A percentile compares a stretch with the other conserved stretches of the same genome.
These are phyloP conservation scores for Orbilia ellipsospora DNA, from an alignment of 2,329 filamentous ascomycete genomes.

Conservation along the genomic window DNA sequence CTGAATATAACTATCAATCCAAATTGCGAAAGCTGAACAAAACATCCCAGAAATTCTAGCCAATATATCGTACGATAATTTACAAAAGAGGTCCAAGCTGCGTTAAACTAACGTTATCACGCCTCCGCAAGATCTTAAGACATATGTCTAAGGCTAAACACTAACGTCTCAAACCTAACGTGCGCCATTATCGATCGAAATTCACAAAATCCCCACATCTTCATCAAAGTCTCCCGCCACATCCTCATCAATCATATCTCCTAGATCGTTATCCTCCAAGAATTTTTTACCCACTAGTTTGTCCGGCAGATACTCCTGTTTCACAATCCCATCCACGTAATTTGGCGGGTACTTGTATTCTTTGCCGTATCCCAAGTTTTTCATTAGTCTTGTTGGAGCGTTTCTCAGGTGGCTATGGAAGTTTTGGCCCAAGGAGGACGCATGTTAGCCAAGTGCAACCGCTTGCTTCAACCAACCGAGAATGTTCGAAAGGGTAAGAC, in stretches of 20 bases:
- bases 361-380: constrained; percentile 87
- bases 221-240: constrained; percentile 60
- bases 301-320: constrained; percentile 87
- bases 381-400: constrained; percentile 91
- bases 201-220: not conserved
- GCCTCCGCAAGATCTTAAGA: not conserved
- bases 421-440: constrained; percentile 1
- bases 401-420: constrained; percentile 77
- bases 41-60: not conserved
- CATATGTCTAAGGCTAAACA: constrained; percentile 9
- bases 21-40: not conserved
- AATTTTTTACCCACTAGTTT: constrained; percentile 77
- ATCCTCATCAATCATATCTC: constrained; percentile 79
- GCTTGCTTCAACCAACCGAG: too few relatives aligned
- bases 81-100: not conserved
- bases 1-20: too few relatives aligned
- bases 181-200: not conserved
- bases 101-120: not conserved
- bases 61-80: not conserved
- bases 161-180: not conserved
- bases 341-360: constrained; percentile 98
- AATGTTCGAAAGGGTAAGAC: too few relatives aligned
- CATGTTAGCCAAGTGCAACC: not conserved
- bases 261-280: constrained; percentile 82
- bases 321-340: constrained; percentile 81